phyloP scores from a whole-genome alignment of 2,329 filamentous ascomycete species.

The Fonsecaea pugnacius region DNA sequence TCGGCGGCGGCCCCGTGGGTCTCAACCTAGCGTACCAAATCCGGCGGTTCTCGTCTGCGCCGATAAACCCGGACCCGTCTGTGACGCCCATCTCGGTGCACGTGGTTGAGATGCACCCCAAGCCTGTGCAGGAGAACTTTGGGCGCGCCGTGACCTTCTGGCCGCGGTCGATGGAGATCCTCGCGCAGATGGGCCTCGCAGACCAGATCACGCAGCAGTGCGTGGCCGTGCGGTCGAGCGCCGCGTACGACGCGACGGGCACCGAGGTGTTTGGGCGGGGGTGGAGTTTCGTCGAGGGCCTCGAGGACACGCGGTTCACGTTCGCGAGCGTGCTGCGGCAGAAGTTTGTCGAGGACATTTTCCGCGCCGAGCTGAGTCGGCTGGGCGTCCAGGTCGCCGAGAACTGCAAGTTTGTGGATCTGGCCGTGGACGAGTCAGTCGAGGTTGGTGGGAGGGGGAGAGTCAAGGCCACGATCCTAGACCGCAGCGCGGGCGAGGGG shows the following conservation, averaged over 20 bases:
- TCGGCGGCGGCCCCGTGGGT: conserved; percentile 34
- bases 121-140: conserved; percentile 57
- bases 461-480: conserved; percentile 39
- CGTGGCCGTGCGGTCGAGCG: conserved; percentile 57
- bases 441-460: conserved; percentile 33
- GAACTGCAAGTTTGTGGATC: conserved; percentile 45
- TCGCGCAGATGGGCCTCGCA: conserved; percentile 57
- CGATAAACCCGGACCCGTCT: conserved; percentile 7
- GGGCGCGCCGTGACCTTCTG: conserved; percentile 61
- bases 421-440: conserved; percentile 46
- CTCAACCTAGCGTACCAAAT: conserved; percentile 34
- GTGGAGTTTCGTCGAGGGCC: conserved; percentile 60
- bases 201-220: conserved; percentile 58
- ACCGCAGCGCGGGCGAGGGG: conserved; percentile 38
- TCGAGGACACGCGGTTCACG: conserved; percentile 57
- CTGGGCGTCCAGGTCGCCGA: conserved; percentile 46
- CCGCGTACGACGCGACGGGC: conserved; percentile 54
- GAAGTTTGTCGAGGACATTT: conserved; percentile 60
- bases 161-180: conserved; percentile 57
- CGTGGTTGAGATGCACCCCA: conserved; percentile 56
- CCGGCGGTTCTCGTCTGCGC: conserved; percentile 39
- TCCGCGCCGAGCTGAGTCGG: conserved; percentile 48
- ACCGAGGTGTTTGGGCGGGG: conserved; percentile 53
- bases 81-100: conserved; percentile 44
- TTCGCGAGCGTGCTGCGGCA: conserved; percentile 61